Percentiles rank a stretch among this genome's conserved stretches.
phyloP scores from a whole-genome alignment of 164 flowering plant species.

The Taxillus chinensis region DNA sequence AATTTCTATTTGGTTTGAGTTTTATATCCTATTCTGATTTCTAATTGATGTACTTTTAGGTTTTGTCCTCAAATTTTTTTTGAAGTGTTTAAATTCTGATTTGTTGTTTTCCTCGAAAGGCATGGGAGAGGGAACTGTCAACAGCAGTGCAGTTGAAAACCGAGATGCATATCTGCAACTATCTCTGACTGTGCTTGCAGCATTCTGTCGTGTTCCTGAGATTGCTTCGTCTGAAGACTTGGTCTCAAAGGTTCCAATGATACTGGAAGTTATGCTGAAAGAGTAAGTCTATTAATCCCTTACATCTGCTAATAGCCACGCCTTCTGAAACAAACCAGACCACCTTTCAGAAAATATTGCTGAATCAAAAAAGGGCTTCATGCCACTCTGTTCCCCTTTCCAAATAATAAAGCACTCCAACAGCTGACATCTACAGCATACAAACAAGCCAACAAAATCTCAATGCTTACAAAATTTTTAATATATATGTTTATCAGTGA shows the following conservation, averaged over 20 bases:
- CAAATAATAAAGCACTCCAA: background rate
- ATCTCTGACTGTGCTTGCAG: constrained; percentile 59
- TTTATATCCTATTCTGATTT: no score
- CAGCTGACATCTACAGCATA: background rate
- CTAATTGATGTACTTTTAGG: no score
- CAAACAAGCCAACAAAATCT: background rate
- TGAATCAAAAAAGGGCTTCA: no score
- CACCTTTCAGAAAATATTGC: no score
- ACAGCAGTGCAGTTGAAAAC: constrained; percentile 25
- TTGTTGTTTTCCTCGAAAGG: constrained; percentile 22
- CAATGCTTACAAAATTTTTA: background rate
- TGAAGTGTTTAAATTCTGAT: no score
- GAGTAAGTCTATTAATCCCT: constrained; percentile 23
- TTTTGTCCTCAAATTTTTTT: no score
- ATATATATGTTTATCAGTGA: background rate
- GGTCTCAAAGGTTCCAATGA: constrained; percentile 54
- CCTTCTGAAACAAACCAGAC: no score
- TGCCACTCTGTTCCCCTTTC: background rate
- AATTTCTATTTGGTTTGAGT: no score
- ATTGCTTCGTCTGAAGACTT: constrained; percentile 76
- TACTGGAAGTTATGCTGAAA: constrained; percentile 42
- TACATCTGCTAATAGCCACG: background rate
- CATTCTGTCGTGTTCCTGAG: constrained; percentile 73
- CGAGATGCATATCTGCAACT: constrained; percentile 72
- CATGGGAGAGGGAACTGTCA: constrained; percentile 44